These are phyloP conservation scores for Phytophthora parvispora DNA, from an alignment of 352 stramenopile species.

Conservation along the genomic window DNA sequence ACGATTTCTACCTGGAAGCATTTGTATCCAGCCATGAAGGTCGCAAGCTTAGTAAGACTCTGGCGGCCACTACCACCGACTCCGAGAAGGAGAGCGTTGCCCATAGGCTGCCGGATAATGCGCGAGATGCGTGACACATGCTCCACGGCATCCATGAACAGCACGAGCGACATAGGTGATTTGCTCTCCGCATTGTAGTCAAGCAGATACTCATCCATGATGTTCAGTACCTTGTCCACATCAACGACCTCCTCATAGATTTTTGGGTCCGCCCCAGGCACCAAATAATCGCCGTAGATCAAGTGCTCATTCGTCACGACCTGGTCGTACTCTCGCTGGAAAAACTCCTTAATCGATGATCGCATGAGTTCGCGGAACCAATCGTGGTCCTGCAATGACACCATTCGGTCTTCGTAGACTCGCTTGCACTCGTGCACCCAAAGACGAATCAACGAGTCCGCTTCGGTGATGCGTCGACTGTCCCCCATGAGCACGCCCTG, in stretches of 20 bases:
- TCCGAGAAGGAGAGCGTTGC: constrained; percentile 93
- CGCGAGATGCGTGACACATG: constrained; percentile 88
- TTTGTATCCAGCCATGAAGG: constrained; percentile 95
- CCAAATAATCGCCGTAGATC: constrained; percentile 86
- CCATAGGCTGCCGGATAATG: constrained; percentile 86
- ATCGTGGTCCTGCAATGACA: constrained; percentile 91
- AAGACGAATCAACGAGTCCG: constrained; percentile 82
- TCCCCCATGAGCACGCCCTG: constrained; percentile 93
- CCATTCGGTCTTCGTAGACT: constrained; percentile 97
- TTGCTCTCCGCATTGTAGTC: constrained; percentile 95
- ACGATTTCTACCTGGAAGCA: constrained; percentile 97
- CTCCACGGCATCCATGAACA: constrained; percentile 91
- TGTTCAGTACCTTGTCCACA: constrained; percentile 85
- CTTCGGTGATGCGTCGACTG: constrained; percentile 69
- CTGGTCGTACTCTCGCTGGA: constrained; percentile 85
- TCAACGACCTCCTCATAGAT: constrained; percentile 92
- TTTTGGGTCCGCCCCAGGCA: constrained; percentile 82
- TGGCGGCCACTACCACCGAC: constrained; percentile 95
- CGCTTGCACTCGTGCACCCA: constrained; percentile 96
- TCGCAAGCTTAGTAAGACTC: constrained; percentile 93
- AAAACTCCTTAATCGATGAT: constrained; percentile 77
- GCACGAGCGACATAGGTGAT: constrained; percentile 90
- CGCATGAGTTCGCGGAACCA: constrained; percentile 91
- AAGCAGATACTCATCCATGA: constrained; percentile 91
- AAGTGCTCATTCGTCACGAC: constrained; percentile 81